A percentile compares a stretch with the other conserved stretches of the same genome.
phyloP scores from a whole-genome alignment of 2,329 filamentous ascomycete species.

The Microdochium trichocladiopsis region DNA sequence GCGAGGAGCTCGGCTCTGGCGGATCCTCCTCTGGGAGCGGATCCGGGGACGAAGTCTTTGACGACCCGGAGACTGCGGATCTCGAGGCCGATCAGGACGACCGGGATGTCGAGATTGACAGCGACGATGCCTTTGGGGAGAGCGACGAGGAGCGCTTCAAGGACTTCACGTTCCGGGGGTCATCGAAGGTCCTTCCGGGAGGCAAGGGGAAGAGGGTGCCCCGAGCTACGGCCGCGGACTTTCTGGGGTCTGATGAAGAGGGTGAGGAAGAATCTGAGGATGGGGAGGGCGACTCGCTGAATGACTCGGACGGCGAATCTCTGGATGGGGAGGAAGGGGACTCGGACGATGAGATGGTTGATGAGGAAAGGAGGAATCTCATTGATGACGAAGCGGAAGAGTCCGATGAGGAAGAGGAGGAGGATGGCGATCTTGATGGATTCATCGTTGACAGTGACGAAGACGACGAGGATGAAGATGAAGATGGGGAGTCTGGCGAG shows the following conservation, averaged over 20 bases:
- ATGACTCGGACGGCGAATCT: conserved; percentile 11
- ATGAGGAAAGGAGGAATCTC: conserved; percentile 4
- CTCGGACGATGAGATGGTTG: conserved; percentile 23
- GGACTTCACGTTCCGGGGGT: conserved; percentile 59
- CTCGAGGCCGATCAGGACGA: conserved; percentile 45
- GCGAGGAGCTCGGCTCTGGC: conserved; percentile 13
- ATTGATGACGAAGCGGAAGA: conserved; percentile 18
- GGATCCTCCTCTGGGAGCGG: conserved; percentile 3
- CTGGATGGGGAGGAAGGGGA: conserved; percentile 25
- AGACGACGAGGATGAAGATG: conserved; percentile 26
- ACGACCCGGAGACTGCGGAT: conserved; percentile 49
- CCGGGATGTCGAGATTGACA: conserved; percentile 54
- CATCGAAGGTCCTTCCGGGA: conserved; percentile 37
- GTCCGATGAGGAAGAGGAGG: conserved; percentile 13
- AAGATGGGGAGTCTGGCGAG: conserved; percentile 25
- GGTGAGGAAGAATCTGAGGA: conserved; percentile 22
- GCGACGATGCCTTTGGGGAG: conserved; percentile 67
- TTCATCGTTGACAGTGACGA: conserved; percentile 27
- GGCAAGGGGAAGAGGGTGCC: conserved; percentile 23
- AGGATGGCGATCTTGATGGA: conserved; percentile 15
- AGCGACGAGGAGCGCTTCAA: conserved; percentile 81
- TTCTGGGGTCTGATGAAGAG: conserved; percentile 29
- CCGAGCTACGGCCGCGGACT: conserved; percentile 48
- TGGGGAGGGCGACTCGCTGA: conserved; percentile 28
- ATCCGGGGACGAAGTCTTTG: conserved; percentile 29